Conservation (phyloP, 2,329 filamentous ascomycete genomes). For the Sphaerostilbella broomeana region DNA sequence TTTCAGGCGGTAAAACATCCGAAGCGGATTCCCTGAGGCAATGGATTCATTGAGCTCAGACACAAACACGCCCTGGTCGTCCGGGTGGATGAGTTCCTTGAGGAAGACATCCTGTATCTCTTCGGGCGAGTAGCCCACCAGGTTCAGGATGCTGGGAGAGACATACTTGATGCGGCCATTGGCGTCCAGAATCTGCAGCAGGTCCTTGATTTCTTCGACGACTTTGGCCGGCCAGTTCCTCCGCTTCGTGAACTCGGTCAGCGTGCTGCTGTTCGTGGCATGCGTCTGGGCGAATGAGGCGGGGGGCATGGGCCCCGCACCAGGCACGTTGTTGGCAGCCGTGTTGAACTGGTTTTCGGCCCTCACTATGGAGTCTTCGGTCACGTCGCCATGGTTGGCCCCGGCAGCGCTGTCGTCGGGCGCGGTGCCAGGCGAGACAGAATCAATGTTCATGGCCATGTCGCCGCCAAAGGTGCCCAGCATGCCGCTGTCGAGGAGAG, state of each 20-base stretch:
- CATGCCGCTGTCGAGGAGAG: constrained; percentile 11
- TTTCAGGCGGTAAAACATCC: constrained; percentile 82
- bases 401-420: constrained; percentile 14
- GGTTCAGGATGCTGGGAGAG: constrained; percentile 66
- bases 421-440: not conserved
- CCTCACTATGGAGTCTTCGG: constrained; percentile 22
- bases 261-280: constrained; percentile 29
- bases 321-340: constrained; percentile 32
- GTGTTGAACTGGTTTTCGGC: constrained; percentile 31
- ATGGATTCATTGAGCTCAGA: constrained; percentile 88
- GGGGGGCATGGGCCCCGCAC: constrained; percentile 36
- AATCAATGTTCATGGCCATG: constrained; percentile 39
- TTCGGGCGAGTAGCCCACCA: constrained; percentile 68
- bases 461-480: constrained; percentile 17
- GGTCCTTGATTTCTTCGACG: constrained; percentile 82
- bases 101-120: constrained; percentile 72
- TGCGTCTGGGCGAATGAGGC: constrained; percentile 30
- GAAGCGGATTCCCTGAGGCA: constrained; percentile 68
- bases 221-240: constrained; percentile 82
- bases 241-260: constrained; percentile 55
- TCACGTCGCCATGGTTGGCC: constrained; percentile 13
- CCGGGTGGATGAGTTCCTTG: constrained; percentile 75
- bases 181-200: constrained; percentile 79
- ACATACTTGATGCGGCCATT: constrained; percentile 79
- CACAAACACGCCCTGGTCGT: constrained; percentile 76